These are phyloP conservation scores for Sugiyamaella chiloensis DNA, from an alignment of 805 yeast species.

Conservation along the genomic window DNA sequence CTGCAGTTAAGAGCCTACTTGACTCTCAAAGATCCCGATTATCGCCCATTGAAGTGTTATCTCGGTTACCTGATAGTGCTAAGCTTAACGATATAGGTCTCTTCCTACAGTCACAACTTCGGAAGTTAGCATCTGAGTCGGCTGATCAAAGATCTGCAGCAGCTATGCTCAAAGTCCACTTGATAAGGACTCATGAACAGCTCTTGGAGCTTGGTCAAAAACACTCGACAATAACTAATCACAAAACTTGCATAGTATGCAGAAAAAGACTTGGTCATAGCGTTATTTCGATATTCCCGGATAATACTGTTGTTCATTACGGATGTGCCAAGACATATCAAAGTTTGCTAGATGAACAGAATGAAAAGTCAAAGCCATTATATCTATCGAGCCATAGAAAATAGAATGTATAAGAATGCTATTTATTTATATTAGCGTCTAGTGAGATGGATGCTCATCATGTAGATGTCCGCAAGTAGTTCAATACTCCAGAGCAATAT, in stretches of 20 bases:
- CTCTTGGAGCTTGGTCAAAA: constrained; percentile 39
- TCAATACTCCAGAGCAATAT: constrained; percentile 77
- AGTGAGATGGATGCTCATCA: neutral
- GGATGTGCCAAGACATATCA: constrained; percentile 43
- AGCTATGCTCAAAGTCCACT: constrained; percentile 52
- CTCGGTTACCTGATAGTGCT: constrained; percentile 50
- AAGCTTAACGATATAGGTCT: constrained; percentile 42
- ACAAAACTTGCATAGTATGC: constrained; percentile 58
- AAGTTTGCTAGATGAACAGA: constrained; percentile 12
- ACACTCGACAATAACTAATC: constrained; percentile 41
- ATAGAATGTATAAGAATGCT: neutral
- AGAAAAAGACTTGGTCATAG: constrained; percentile 52
- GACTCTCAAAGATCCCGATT: constrained; percentile 47
- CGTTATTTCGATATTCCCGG: constrained; percentile 49
- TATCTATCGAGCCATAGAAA: neutral
- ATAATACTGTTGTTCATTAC: constrained; percentile 50
- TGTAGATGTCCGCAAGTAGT: constrained; percentile 42
- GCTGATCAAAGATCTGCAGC: constrained; percentile 43
- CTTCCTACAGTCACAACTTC: constrained; percentile 46
- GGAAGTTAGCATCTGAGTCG: constrained; percentile 39
- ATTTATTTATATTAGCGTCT: neutral
- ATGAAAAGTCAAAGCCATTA: constrained; percentile 7
- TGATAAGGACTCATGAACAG: constrained; percentile 45
- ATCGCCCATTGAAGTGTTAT: constrained; percentile 44
- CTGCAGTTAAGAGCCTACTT: constrained; percentile 41